Evolutionary conservation across 257 asterid genomes (phyloP).

Genomic region (Ilex aquifolium): DNA sequence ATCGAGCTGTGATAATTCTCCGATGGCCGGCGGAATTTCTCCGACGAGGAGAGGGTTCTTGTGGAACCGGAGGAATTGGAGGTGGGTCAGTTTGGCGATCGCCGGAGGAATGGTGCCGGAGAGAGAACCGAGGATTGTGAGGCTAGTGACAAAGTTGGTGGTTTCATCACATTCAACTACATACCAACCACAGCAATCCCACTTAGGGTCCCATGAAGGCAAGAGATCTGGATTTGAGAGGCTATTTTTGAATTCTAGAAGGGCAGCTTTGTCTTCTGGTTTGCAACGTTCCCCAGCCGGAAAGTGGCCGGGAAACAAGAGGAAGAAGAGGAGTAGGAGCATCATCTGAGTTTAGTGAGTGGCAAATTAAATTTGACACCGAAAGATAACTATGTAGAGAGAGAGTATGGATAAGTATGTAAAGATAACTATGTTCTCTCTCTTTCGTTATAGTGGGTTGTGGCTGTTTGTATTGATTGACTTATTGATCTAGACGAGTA

Average conservation of each 20-base stretch:
- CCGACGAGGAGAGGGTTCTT: conserved; percentile 27
- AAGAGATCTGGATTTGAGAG: conserved; percentile 31
- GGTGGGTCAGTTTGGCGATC: conserved; percentile 21
- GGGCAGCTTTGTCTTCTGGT: conserved; percentile 27
- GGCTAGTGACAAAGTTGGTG: conserved; percentile 18
- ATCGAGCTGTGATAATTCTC: conserved; percentile 13
- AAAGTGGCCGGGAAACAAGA: conserved; percentile 2
- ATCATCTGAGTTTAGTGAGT: conserved; percentile 7
- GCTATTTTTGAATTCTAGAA: conserved; percentile 25
- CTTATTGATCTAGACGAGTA: no score
- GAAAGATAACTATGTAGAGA: not conserved
- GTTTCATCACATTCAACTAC: conserved; percentile 32
- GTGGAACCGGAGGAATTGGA: conserved; percentile 28
- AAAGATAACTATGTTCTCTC: no score
- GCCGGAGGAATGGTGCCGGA: conserved; percentile 31
- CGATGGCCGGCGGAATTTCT: conserved; percentile 17
- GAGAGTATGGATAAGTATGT: not conserved
- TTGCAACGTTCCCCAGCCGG: conserved; percentile 20
- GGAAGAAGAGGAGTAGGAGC: conserved; percentile 8
- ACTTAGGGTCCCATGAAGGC: conserved; percentile 22
- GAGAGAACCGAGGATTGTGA: conserved; percentile 13
- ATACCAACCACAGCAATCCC: conserved; percentile 31
- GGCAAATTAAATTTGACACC: not conserved
- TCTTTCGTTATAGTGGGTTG: no score
- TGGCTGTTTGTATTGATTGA: no score